phyloP scores from a whole-genome alignment of 306 rosid species.

The Hylodesmum podocarpum region DNA sequence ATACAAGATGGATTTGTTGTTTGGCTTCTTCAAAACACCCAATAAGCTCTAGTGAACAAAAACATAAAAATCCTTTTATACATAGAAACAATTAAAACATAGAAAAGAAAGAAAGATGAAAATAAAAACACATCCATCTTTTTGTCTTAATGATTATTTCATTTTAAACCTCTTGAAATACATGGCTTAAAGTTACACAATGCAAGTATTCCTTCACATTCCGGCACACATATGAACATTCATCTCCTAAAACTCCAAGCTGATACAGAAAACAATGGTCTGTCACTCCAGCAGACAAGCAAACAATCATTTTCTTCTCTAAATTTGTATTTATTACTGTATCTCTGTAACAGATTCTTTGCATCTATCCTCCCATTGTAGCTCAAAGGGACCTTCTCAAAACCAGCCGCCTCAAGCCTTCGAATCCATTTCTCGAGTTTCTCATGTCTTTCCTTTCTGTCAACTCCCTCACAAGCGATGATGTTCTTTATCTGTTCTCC shows the following conservation, averaged over 20 bases:
- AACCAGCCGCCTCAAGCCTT: constrained; percentile 69
- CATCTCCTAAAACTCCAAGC: constrained; percentile 65
- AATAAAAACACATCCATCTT: constrained; percentile 7
- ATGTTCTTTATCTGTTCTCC: constrained; percentile 86
- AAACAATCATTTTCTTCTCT: constrained; percentile 42
- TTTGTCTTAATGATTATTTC: constrained; percentile 2
- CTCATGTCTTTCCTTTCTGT: constrained; percentile 78
- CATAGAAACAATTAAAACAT: constrained; percentile 27
- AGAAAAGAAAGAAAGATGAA: constrained; percentile 11
- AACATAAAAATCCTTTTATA: constrained; percentile 22
- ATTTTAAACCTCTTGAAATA: constrained; percentile 9
- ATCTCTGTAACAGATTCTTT: constrained; percentile 44
- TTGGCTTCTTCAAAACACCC: constrained; percentile 5
- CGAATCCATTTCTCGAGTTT: constrained; percentile 71
- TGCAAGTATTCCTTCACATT: background rate
- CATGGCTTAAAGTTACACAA: background rate
- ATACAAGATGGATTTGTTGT: constrained; percentile 13
- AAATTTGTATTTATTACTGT: constrained; percentile 57
- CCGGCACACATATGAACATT: background rate
- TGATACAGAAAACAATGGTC: constrained; percentile 66
- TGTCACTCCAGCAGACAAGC: constrained; percentile 62
- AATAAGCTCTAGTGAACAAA: background rate
- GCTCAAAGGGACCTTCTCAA: constrained; percentile 53
- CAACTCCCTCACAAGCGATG: constrained; percentile 75
- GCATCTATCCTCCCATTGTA: constrained; percentile 57